Percentiles rank a stretch among this genome's conserved stretches.
These are phyloP conservation scores for Suhomyces emberorum DNA, from an alignment of 805 yeast species.

Conservation along the genomic window DNA sequence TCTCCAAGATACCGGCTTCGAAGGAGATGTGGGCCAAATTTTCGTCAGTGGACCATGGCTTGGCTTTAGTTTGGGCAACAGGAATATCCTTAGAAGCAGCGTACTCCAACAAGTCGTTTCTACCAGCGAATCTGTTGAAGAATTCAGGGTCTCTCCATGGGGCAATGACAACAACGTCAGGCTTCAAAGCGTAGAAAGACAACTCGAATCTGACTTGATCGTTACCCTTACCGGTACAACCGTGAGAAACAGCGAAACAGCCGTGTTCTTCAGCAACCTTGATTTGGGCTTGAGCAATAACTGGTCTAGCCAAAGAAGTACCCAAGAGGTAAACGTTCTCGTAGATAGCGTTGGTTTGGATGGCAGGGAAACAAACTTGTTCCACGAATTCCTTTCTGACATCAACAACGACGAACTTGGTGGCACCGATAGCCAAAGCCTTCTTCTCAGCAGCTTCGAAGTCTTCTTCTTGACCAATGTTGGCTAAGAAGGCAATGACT, in stretches of 20 bases:
- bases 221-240: conserved; percentile 99
- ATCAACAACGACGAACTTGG: conserved; percentile 90
- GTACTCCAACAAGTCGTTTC: conserved; percentile 91
- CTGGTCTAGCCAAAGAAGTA: conserved; percentile 98
- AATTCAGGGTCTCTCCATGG: conserved; percentile 99
- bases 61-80: conserved; percentile 95
- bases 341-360: conserved; percentile 95
- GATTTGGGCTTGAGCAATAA: conserved; percentile 97
- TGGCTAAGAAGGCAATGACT: conserved; percentile 96
- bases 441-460: conserved; percentile 95
- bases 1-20: conserved; percentile 99
- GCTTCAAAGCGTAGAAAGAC: conserved; percentile 95
- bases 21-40: conserved; percentile 98
- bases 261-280: conserved; percentile 96
- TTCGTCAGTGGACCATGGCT: conserved; percentile 99
- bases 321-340: conserved; percentile 97
- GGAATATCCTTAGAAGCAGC: conserved; percentile 91
- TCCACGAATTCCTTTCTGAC: conserved; percentile 94
- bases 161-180: conserved; percentile 93
- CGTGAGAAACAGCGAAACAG: conserved; percentile 97
- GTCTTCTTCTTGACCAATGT: conserved; percentile 99
- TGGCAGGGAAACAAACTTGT: conserved; percentile 92
- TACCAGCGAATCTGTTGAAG: conserved; percentile 95
- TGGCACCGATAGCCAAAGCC: conserved; percentile 95
- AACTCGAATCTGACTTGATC: conserved; percentile 98